phyloP scores from a whole-genome alignment of 768 basidiomycete genomes.

The Lactarius deliciosus region DNA sequence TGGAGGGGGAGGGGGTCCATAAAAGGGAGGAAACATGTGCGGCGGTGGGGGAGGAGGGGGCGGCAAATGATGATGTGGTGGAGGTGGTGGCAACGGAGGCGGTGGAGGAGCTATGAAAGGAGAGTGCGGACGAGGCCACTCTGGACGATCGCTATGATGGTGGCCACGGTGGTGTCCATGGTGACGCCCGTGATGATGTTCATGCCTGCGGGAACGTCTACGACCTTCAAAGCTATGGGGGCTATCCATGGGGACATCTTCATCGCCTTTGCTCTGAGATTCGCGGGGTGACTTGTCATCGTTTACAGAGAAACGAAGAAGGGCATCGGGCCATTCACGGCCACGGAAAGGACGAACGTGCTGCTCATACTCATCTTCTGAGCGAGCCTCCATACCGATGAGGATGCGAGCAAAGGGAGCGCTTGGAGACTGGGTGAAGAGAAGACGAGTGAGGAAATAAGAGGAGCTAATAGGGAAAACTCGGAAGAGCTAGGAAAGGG shows the following conservation, averaged over 20 bases:
- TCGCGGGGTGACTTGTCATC: conserved; percentile 49
- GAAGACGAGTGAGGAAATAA: conserved; percentile 63
- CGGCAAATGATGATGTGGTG: conserved; percentile 25
- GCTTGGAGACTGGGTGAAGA: conserved; percentile 63
- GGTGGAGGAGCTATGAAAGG: conserved; percentile 18
- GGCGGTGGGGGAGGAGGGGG: conserved; percentile 26
- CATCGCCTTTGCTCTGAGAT: conserved; percentile 4
- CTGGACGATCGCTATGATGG: conserved; percentile 8
- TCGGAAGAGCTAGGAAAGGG: conserved; percentile 55
- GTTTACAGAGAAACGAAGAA: conserved; percentile 61
- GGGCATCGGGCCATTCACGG: conserved; percentile 54
- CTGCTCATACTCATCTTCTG: conserved; percentile 55
- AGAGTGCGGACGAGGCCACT: conserved; percentile 23
- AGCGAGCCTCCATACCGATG: conserved; percentile 59
- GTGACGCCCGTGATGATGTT: conserved; percentile 20
- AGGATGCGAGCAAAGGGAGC: conserved; percentile 55
- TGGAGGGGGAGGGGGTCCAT: conserved; percentile 12
- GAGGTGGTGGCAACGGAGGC: conserved; percentile 14
- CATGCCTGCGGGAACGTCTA: conserved; percentile 15
- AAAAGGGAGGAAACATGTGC: conserved; percentile 28
- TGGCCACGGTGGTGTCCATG: conserved; percentile 9
- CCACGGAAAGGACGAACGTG: conserved; percentile 50
- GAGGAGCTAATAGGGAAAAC: conserved; percentile 62
- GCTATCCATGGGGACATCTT: conserved; percentile 7
- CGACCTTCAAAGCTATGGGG: not conserved